Percentiles rank a stretch among this genome's conserved stretches.
phyloP scores from a whole-genome alignment of 805 yeast species.

The Wickerhamomyces queroliae region DNA sequence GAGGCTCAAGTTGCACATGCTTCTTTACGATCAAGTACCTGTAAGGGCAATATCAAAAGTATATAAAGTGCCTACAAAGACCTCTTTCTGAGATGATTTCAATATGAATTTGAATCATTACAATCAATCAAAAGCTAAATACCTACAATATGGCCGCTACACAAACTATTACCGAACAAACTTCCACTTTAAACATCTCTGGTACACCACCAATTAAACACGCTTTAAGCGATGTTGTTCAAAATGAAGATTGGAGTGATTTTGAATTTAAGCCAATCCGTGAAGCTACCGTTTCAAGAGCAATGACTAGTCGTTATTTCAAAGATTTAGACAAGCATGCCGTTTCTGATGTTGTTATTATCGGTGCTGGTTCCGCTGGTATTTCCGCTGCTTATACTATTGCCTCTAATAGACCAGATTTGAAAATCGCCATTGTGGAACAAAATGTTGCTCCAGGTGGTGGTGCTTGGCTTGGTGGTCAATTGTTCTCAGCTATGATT shows the following conservation, averaged over 20 bases:
- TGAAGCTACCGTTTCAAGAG: slow-evolving; percentile 74
- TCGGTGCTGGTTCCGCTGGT: slow-evolving; percentile 79
- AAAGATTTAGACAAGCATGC: slow-evolving; percentile 69
- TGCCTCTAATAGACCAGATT: slow-evolving; percentile 69
- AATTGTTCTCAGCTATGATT: slow-evolving; percentile 71
- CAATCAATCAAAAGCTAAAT: background rate
- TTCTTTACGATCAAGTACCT: too few species aligned
- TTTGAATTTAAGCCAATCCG: slow-evolving; percentile 69
- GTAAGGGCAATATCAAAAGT: too few species aligned
- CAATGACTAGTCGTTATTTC: slow-evolving; percentile 73
- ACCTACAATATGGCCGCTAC: background rate
- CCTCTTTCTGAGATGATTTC: too few species aligned
- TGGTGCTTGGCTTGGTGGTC: slow-evolving; percentile 77
- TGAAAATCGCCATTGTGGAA: slow-evolving; percentile 69
- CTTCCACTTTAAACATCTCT: background rate
- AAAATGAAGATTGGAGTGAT: slow-evolving; percentile 52
- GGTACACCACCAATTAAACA: background rate
- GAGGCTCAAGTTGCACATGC: too few species aligned
- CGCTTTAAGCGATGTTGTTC: background rate
- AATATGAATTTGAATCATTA: too few species aligned
- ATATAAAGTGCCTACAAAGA: too few species aligned
- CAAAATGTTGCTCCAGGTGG: slow-evolving; percentile 77
- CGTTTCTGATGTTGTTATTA: slow-evolving; percentile 67
- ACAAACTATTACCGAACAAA: background rate
- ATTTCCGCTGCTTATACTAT: slow-evolving; percentile 69